Evolutionary conservation across 139 green algal species (phyloP).

Genomic region (Auxenochlorella protothecoides): DNA sequence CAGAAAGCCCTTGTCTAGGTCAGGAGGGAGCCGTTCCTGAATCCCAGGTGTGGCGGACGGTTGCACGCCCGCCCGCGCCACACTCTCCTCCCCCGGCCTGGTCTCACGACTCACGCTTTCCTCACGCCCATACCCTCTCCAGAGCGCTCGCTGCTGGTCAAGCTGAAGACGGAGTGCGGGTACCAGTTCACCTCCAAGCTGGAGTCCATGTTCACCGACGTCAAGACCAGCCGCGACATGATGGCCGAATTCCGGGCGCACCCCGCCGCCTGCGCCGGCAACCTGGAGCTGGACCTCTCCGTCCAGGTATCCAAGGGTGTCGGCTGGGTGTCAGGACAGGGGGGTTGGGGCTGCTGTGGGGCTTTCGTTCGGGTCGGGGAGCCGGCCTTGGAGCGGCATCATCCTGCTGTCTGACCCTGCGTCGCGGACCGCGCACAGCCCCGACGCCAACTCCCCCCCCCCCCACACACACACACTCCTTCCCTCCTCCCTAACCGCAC

Average conservation of each 20-base stretch:
- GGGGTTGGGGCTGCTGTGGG: too few relatives aligned
- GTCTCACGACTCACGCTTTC: background rate
- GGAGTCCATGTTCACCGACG: conserved; percentile 98
- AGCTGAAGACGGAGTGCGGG: conserved; percentile 97
- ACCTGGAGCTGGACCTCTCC: conserved; percentile 60
- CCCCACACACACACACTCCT: too few relatives aligned
- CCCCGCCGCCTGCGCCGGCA: conserved; percentile 19
- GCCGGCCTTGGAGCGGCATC: background rate
- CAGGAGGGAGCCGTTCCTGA: too few relatives aligned
- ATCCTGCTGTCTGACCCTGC: too few relatives aligned
- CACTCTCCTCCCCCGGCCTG: too few relatives aligned
- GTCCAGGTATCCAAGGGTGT: conserved; percentile 50
- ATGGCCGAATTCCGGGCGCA: conserved; percentile 70
- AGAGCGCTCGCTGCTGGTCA: conserved; percentile 87
- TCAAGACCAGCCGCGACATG: conserved; percentile 78
- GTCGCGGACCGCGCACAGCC: too few relatives aligned
- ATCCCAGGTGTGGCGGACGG: too few relatives aligned
- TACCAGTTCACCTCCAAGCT: conserved; percentile 98
- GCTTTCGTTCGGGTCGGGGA: background rate
- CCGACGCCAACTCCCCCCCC: too few relatives aligned
- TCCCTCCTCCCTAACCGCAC: too few relatives aligned
- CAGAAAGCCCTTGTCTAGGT: too few relatives aligned
- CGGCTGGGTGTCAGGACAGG: background rate
- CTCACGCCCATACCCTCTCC: conserved; percentile 36
- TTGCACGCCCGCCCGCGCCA: too few relatives aligned